Evolutionary conservation across 2,329 filamentous ascomycete species (phyloP).

Genomic region (Scytalidium lignicola): DNA sequence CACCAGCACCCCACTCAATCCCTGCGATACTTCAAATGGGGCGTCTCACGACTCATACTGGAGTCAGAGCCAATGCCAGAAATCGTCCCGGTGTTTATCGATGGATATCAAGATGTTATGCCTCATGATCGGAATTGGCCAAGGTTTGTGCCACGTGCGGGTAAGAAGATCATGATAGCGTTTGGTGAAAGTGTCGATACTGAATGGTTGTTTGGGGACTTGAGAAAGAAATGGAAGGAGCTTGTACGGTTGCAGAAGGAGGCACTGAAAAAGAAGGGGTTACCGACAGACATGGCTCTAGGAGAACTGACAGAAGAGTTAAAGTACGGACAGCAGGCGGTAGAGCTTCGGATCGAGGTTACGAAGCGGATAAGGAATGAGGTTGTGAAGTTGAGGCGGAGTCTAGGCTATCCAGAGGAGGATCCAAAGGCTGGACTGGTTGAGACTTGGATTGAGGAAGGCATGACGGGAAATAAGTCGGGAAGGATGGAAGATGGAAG

Average conservation of each 20-base stretch:
- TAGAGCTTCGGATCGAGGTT: constrained; percentile 72
- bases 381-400: constrained; percentile 70
- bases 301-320: constrained; percentile 62
- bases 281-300: constrained; percentile 32
- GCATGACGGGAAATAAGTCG: constrained; percentile 46
- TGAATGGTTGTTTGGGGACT: constrained; percentile 70
- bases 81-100: constrained; percentile 89
- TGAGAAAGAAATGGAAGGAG: constrained; percentile 68
- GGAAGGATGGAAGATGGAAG: constrained; percentile 57
- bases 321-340: constrained; percentile 67
- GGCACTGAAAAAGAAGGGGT: constrained; percentile 29
- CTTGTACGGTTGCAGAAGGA: constrained; percentile 51
- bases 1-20: constrained; percentile 76
- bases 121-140: constrained; percentile 75
- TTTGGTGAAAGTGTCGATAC: constrained; percentile 76
- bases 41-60: constrained; percentile 82
- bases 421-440: constrained; percentile 72
- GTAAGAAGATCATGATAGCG: constrained; percentile 64
- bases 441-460: constrained; percentile 68
- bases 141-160: constrained; percentile 70
- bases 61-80: constrained; percentile 84
- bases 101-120: constrained; percentile 86
- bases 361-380: constrained; percentile 73
- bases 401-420: constrained; percentile 67
- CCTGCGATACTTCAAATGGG: constrained; percentile 98